Conservation (phyloP, 306 rosid species). For the Trichosanthes cucumerina region DNA sequence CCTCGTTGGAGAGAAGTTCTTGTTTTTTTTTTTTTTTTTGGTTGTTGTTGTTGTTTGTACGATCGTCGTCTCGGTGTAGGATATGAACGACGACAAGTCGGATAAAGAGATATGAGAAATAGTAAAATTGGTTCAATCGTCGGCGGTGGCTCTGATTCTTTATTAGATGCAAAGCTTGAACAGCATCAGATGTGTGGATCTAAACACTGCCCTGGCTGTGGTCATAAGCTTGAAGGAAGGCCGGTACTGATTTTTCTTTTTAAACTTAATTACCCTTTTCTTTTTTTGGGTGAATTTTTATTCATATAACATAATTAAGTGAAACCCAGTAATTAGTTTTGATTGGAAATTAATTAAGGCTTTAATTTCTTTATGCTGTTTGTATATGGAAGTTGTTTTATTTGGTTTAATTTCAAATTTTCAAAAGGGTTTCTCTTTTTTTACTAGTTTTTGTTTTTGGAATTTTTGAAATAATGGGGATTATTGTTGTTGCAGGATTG, state of each 20-base stretch:
- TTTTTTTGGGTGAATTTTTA: not conserved
- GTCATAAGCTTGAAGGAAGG: constrained; percentile 76
- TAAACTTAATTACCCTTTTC: not conserved
- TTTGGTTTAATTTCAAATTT: constrained; percentile 3
- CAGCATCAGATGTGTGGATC: constrained; percentile 96
- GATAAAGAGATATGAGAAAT: constrained; percentile 33
- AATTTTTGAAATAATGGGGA: not conserved
- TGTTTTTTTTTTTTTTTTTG: no score
- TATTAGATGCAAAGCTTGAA: constrained; percentile 91
- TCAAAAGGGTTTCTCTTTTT: constrained; percentile 12
- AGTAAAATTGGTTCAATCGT: constrained; percentile 33
- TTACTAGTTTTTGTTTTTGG: not conserved
- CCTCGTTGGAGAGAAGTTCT: not conserved
- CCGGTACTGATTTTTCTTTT: constrained; percentile 38
- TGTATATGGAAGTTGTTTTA: not conserved
- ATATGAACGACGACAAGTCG: constrained; percentile 23
- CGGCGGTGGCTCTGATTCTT: constrained; percentile 51
- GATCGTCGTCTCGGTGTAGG: not conserved
- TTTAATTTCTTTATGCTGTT: not conserved
- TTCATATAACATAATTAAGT: not conserved
- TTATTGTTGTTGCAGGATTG: constrained; percentile 50
- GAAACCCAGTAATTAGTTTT: not conserved
- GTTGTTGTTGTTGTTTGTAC: not conserved
- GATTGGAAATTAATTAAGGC: not conserved
- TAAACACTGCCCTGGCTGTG: constrained; percentile 94